Evolutionary conservation across 2,329 filamentous ascomycete genomes (phyloP), one percentile per base, ranked within the genome.

Genomic region (Polychaeton citri): DNA sequence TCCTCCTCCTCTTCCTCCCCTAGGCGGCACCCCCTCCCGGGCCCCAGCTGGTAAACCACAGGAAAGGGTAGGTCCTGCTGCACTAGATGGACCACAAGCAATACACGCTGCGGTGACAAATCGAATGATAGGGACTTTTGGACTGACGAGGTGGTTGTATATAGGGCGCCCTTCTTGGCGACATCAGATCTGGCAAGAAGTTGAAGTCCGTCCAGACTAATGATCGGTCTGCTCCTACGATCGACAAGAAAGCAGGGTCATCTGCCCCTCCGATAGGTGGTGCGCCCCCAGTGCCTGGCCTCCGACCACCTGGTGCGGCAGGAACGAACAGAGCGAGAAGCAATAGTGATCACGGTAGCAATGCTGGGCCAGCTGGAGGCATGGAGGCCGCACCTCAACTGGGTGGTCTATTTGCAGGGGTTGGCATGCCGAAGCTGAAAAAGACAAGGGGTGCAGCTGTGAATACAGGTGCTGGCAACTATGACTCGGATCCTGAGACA

Each of bases 341-440:
- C 59, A 87, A 90, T 57, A 94, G 87, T 57, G 85, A 92, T 49
- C 72, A 74, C 35, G 69, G 68, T 15, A 46, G 44, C 7, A 42
- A 44, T 45, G 54, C 51, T 19, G 50, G 53, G 12, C 49, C 51
- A 36, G 66, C 69, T 32, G 61, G 63, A 43, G 61, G 61, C 2
- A 60, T 69, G 46, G 72, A 79, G 16, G 60, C 74, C 15, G 74
- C 83, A 33, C 85, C 86, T 8, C 88, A 95, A 55, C 60, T 96
- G 8, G 88, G 68, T 19, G 90, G 90, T 1, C 60, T 98, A 18
- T 94, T 98, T 54, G 85, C 83, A 1, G 87, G 85, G 21, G 30
- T 32, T 8, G 90, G 88, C 24, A 96, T 96, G 74, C 90, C 90
- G 2, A 96, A 95, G 63, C 58, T 98, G 52, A 82, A 83, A 58